These are phyloP conservation scores for Penicillium sp. DNA, from an alignment of 2,329 filamentous ascomycete species.

Conservation along the genomic window DNA sequence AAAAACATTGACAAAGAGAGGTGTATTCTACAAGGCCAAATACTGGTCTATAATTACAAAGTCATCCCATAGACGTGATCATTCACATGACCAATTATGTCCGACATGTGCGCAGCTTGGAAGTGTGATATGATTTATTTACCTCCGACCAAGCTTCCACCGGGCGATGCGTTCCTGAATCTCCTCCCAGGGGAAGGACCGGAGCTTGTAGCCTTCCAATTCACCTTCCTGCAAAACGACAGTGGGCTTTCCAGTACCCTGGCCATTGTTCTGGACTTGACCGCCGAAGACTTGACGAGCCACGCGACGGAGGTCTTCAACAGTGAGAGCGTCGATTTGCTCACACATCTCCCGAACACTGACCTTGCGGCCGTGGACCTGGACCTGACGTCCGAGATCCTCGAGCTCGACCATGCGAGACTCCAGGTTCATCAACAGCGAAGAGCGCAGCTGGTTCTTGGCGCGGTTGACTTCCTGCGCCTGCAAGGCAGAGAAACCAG, in stretches of 20 bases:
- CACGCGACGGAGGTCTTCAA: constrained; percentile 78
- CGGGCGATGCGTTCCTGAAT: constrained; percentile 82
- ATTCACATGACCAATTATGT: constrained; percentile 1
- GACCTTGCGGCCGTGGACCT: constrained; percentile 92
- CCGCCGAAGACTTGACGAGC: constrained; percentile 78
- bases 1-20: constrained; percentile 1
- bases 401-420: constrained; percentile 96
- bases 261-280: constrained; percentile 70
- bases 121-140: constrained; percentile 17
- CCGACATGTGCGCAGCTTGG: not conserved
- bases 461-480: constrained; percentile 81
- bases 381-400: constrained; percentile 90
- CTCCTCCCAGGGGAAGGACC: constrained; percentile 77
- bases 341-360: constrained; percentile 91
- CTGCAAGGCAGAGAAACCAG: constrained; percentile 71
- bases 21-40: constrained; percentile 13
- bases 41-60: constrained; percentile 16
- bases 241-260: constrained; percentile 84
- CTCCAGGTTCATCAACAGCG: constrained; percentile 95
- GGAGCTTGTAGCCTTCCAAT: constrained; percentile 67
- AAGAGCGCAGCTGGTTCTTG: constrained; percentile 93
- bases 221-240: constrained; percentile 93
- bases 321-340: constrained; percentile 78
- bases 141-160: constrained; percentile 76
- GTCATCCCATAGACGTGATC: constrained; percentile 6